Conservation (phyloP, 148 eudicot species). For the Spergularia marina region DNA sequence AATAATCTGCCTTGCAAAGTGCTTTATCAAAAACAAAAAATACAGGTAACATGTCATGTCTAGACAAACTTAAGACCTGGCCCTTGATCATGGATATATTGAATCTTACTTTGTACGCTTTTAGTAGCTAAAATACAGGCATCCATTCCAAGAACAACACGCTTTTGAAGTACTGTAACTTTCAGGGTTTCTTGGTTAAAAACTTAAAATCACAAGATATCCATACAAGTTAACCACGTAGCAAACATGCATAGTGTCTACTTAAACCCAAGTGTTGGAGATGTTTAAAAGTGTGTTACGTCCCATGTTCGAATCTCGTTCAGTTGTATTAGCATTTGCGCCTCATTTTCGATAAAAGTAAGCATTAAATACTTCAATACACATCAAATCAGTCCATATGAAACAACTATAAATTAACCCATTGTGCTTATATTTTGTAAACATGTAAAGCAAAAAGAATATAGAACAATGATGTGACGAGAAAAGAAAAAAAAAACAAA, state of each 20-base stretch:
- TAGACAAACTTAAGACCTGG: slow-evolving; percentile 32
- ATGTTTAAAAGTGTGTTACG: no score
- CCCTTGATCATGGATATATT: slow-evolving; percentile 21
- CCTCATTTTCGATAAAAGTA: no score
- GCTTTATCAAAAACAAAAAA: slow-evolving; percentile 25
- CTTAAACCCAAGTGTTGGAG: background rate
- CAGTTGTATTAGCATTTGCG: no score
- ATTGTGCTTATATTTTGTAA: background rate
- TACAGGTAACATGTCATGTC: slow-evolving; percentile 19
- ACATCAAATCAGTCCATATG: slow-evolving; percentile 9
- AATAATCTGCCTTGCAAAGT: slow-evolving; percentile 24
- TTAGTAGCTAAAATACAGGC: slow-evolving; percentile 12
- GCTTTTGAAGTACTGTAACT: background rate
- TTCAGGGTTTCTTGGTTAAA: background rate
- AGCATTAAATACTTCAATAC: no score
- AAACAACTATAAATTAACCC: background rate
- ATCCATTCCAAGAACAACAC: slow-evolving; percentile 12
- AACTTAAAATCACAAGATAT: slow-evolving; percentile 5
- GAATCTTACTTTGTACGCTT: background rate
- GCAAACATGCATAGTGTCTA: slow-evolving; percentile 18
- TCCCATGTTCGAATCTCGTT: no score
- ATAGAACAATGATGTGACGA: slow-evolving; percentile 18
- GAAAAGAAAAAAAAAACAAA: background rate
- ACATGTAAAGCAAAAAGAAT: slow-evolving; percentile 16
- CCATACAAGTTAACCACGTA: background rate